Evolutionary conservation across 2,329 filamentous ascomycete species (phyloP).

Genomic region (Hypomyces rosellus): DNA sequence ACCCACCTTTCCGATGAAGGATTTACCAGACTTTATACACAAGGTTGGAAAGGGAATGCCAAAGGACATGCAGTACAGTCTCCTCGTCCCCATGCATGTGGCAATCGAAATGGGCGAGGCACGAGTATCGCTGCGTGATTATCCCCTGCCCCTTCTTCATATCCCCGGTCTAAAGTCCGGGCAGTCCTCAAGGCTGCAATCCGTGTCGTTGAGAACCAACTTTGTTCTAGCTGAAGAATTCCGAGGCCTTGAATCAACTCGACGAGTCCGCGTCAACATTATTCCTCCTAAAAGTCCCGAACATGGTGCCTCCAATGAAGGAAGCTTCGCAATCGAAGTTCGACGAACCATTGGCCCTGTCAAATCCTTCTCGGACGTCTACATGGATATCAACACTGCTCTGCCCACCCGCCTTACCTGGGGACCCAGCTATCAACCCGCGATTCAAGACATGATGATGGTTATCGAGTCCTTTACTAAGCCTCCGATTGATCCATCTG

Average conservation of each 20-base stretch:
- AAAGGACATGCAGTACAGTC: slow-evolving; percentile 78
- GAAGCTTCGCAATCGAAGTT: slow-evolving; percentile 77
- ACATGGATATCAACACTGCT: slow-evolving; percentile 85
- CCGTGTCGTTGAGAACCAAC: slow-evolving; percentile 77
- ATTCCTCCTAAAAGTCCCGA: slow-evolving; percentile 62
- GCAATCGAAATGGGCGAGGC: slow-evolving; percentile 87
- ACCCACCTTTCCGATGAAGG: slow-evolving; percentile 77
- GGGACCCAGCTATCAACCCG: slow-evolving; percentile 96
- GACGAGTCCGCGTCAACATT: slow-evolving; percentile 76
- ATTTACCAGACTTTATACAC: slow-evolving; percentile 79
- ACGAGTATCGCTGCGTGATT: slow-evolving; percentile 80
- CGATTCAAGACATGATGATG: slow-evolving; percentile 99
- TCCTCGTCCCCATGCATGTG: slow-evolving; percentile 85
- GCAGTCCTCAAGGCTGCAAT: slow-evolving; percentile 73
- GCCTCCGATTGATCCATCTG: slow-evolving; percentile 86
- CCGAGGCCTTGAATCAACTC: slow-evolving; percentile 69
- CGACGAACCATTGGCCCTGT: slow-evolving; percentile 88
- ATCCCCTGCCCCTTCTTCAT: slow-evolving; percentile 85
- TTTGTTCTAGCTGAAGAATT: slow-evolving; percentile 97
- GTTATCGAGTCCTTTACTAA: slow-evolving; percentile 97
- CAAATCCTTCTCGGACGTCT: slow-evolving; percentile 92
- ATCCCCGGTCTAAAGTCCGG: slow-evolving; percentile 75
- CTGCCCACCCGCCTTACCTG: slow-evolving; percentile 91
- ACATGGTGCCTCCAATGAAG: slow-evolving; percentile 46
- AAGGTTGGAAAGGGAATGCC: slow-evolving; percentile 96